These are phyloP conservation scores for Vitis riparia DNA, from an alignment of 164 flowering plant species.

Conservation along the genomic window DNA sequence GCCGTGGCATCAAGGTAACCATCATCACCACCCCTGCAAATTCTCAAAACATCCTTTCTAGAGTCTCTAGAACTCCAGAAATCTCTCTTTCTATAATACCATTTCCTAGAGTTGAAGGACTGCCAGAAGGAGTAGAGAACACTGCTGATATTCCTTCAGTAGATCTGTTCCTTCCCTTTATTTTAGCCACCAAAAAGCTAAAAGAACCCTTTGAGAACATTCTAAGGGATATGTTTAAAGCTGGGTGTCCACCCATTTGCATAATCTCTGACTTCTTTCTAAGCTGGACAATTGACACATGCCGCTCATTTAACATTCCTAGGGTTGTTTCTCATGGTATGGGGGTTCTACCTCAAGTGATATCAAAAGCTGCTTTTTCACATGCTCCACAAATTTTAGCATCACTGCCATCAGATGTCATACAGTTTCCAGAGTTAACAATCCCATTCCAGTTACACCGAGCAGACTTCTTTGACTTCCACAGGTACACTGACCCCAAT, in stretches of 20 bases:
- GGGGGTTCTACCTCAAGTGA: slow-evolving; percentile 34
- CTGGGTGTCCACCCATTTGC: slow-evolving; percentile 26
- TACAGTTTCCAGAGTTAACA: slow-evolving; percentile 4
- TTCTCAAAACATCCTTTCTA: slow-evolving; percentile 8
- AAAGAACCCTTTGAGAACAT: slow-evolving; percentile 19
- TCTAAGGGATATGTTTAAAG: slow-evolving; percentile 18
- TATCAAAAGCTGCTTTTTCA: slow-evolving; percentile 6
- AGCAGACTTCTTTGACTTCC: too few species aligned
- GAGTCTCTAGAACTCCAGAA: not conserved
- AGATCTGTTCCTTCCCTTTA: slow-evolving; percentile 16
- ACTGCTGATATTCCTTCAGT: slow-evolving; percentile 30
- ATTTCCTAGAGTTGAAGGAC: slow-evolving; percentile 23
- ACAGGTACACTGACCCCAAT: not conserved
- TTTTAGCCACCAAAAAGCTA: slow-evolving; percentile 22
- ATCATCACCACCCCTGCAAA: slow-evolving; percentile 43
- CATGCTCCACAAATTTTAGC: not conserved
- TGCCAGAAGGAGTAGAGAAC: slow-evolving; percentile 36
- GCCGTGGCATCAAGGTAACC: slow-evolving; percentile 19
- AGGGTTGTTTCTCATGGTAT: slow-evolving; percentile 41
- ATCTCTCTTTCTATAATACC: slow-evolving; percentile 8
- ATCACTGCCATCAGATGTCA: not conserved
- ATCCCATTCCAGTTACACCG: too few species aligned
- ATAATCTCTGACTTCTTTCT: slow-evolving; percentile 42
- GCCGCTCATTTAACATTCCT: slow-evolving; percentile 28
- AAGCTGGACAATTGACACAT: slow-evolving; percentile 30